phyloP scores from a whole-genome alignment of 2,329 filamentous ascomycete species.

The Myriosclerotinia scirpicola region DNA sequence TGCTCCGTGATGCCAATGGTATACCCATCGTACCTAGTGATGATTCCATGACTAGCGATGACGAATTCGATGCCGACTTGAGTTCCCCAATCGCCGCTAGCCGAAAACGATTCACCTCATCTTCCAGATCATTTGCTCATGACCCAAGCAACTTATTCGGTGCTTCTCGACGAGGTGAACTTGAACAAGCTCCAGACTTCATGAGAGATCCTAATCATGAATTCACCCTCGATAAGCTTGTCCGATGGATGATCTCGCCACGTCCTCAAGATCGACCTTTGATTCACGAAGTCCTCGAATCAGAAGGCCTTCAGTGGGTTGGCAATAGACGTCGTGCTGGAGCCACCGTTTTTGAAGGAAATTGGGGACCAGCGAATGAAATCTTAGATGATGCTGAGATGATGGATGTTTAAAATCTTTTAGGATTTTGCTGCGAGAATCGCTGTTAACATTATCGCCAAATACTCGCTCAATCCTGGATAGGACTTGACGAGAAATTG shows the following conservation, averaged over 20 bases:
- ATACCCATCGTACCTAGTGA: slow-evolving; percentile 54
- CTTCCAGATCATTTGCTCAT: slow-evolving; percentile 39
- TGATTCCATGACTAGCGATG: slow-evolving; percentile 43
- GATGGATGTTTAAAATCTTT: slow-evolving; percentile 40
- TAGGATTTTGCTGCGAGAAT: slow-evolving; percentile 28
- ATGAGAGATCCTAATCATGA: slow-evolving; percentile 76
- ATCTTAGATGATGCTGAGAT: slow-evolving; percentile 44
- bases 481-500: slow-evolving; percentile 37
- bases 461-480: slow-evolving; percentile 37
- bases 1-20: slow-evolving; percentile 73
- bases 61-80: slow-evolving; percentile 43
- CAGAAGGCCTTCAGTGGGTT: slow-evolving; percentile 79
- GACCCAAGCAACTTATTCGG: slow-evolving; percentile 41
- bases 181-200: slow-evolving; percentile 72
- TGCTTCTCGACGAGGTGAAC: slow-evolving; percentile 52
- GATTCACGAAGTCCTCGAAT: slow-evolving; percentile 69
- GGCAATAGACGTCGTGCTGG: slow-evolving; percentile 73
- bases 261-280: slow-evolving; percentile 71
- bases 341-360: slow-evolving; percentile 94
- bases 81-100: slow-evolving; percentile 41
- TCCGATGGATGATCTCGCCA: slow-evolving; percentile 83
- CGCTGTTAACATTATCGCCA: slow-evolving; percentile 26
- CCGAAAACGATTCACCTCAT: slow-evolving; percentile 37
- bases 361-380: slow-evolving; percentile 78
- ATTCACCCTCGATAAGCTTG: slow-evolving; percentile 78